Base-by-base conservation (phyloP, 129 eudicot genomes). In the Artemisia argyi region DNA sequence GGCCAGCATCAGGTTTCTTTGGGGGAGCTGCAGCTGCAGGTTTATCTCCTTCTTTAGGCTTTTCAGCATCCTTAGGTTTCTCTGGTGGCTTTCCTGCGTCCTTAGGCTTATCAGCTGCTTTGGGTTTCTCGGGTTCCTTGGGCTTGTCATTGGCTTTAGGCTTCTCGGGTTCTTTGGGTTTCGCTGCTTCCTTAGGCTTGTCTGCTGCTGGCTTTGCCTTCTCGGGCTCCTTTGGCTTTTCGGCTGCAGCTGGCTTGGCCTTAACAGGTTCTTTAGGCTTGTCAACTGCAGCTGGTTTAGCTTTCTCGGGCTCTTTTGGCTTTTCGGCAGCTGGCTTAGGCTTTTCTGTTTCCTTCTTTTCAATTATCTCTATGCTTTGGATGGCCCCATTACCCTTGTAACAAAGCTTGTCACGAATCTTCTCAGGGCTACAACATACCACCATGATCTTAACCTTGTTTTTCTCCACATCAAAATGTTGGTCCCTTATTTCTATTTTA, bases 351-450 rank as follows among this genome's bases (percentile, higher is more conserved):
- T 46, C 80, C 16, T 73, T 14, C 26, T 85, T 76, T 65, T 75
- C 79, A 75, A 85, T 10, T 46, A 85, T 85, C 18, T 85, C 87
- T 51, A 85, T 85, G 55, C 83, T 76, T 72, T 82, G 80, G 49
- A 85, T 85, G 42, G 83, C 61, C 24, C 83, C 83, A 4, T 76
- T 53, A 24, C 85, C 90, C 53, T 85, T 82, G 81, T 66, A 65
- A 61, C 87, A 85, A 30, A 85, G 81, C 81, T 83, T 83, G 79
- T 85, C 87, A 28, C 85, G 82, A 32, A 85, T 79, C 58, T 72
- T 79, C 39, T 85, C 87, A 7, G 90, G 90, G 64, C 79, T 82
- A 81, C 90, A 85, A 65, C 90, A 85, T n/a, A 85, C 80, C 73
- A 85, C 90, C 10, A 71, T 83, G 67, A 85, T 63, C 56, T 60